Conservation (phyloP, 495 filamentous ascomycete genomes). For the Trichocladium antarcticum region DNA sequence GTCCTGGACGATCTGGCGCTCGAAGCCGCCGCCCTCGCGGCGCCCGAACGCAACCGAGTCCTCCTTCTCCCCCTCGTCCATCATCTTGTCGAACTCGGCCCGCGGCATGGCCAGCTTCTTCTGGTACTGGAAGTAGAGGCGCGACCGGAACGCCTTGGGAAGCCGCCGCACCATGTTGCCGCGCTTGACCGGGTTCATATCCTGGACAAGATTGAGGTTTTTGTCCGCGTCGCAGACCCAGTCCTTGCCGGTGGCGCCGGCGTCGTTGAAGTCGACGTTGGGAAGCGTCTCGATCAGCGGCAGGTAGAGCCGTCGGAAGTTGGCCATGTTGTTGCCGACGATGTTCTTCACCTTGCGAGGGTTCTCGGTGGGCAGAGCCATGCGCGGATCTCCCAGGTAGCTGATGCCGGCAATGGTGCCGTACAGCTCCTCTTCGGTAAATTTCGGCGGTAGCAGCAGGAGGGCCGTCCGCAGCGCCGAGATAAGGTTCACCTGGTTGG, state of each 20-base stretch:
- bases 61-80: constrained; percentile 59
- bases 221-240: constrained; percentile 52
- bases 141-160: constrained; percentile 75
- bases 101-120: constrained; percentile 76
- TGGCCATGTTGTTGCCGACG: constrained; percentile 75
- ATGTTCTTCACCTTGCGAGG: constrained; percentile 91
- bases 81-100: constrained; percentile 74
- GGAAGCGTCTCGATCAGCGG: constrained; percentile 83
- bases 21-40: constrained; percentile 70
- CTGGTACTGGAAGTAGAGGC: constrained; percentile 89
- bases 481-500: constrained; percentile 89
- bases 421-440: constrained; percentile 83
- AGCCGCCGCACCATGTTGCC: constrained; percentile 94
- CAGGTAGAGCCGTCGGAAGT: constrained; percentile 82
- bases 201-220: constrained; percentile 54
- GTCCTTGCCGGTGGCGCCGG: constrained; percentile 45
- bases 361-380: constrained; percentile 79
- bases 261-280: constrained; percentile 71
- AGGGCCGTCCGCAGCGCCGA: constrained; percentile 85
- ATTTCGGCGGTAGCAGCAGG: constrained; percentile 67
- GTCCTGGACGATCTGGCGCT: constrained; percentile 64
- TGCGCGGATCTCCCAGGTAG: constrained; percentile 89
- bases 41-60: constrained; percentile 57
- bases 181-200: constrained; percentile 80
- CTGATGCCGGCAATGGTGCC: constrained; percentile 80